Evolutionary conservation across 1,284 basidiomycete species (phyloP).

Genomic region (Cutaneotrichosporon sp.): DNA sequence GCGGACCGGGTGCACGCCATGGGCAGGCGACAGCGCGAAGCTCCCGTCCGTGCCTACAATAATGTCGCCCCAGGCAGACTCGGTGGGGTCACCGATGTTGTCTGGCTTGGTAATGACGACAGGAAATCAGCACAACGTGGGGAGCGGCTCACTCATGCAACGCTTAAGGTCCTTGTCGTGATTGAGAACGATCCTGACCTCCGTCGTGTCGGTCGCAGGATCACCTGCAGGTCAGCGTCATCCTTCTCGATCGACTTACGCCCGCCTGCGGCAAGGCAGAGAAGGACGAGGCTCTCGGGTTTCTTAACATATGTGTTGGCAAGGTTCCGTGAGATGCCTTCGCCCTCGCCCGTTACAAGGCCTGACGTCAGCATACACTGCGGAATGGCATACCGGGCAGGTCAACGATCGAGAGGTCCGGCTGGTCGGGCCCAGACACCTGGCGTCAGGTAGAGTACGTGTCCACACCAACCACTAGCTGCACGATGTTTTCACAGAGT

Average conservation of each 20-base stretch:
- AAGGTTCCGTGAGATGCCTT: conserved; percentile 13
- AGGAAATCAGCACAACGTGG: neutral
- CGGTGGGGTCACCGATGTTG: conserved; percentile 11
- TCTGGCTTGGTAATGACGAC: conserved; percentile 34
- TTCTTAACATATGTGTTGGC: conserved; percentile 25
- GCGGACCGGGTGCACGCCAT: conserved; percentile 24
- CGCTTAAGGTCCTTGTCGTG: conserved; percentile 23
- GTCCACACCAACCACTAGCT: conserved; percentile 24
- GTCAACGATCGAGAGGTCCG: conserved; percentile 31
- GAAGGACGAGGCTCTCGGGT: conserved; percentile 27
- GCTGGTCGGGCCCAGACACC: conserved; percentile 27
- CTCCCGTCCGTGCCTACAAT: conserved; percentile 1
- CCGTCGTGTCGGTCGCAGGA: conserved; percentile 12
- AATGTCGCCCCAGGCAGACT: conserved; percentile 16
- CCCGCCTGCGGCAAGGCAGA: conserved; percentile 29
- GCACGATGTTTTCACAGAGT: conserved; percentile 29
- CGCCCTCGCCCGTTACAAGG: neutral
- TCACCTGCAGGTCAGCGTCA: conserved; percentile 19
- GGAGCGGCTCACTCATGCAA: conserved; percentile 19
- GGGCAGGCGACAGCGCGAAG: conserved; percentile 11
- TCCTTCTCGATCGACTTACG: conserved; percentile 17
- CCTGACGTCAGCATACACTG: conserved; percentile 2
- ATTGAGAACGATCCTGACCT: conserved; percentile 20
- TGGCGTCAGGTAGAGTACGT: neutral
- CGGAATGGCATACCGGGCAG: conserved; percentile 28